phyloP scores from a whole-genome alignment of 768 basidiomycete genomes.

The Rhodotorula diobovata region DNA sequence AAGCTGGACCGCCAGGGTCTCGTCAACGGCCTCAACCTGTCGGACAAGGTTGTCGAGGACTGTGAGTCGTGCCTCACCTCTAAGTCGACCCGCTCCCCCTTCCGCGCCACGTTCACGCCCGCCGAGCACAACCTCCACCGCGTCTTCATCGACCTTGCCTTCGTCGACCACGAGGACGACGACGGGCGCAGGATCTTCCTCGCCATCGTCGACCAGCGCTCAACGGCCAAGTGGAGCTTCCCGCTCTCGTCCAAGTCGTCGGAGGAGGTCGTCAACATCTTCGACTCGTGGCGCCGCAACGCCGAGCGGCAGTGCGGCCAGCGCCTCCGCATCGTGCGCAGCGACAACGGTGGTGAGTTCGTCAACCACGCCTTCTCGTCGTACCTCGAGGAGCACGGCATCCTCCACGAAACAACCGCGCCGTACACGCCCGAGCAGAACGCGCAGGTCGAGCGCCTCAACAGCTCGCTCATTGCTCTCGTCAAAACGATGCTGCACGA shows the following conservation, averaged over 20 bases:
- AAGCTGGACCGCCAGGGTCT: neutral
- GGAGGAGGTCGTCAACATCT: neutral
- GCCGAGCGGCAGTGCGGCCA: neutral
- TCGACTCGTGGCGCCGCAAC: neutral
- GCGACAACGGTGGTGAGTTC: neutral
- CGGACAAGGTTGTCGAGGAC: neutral
- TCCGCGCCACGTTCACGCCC: neutral
- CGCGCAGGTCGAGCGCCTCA: neutral
- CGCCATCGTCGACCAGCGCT: conserved; percentile 12
- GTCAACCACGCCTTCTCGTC: too few relatives aligned
- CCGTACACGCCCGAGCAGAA: neutral
- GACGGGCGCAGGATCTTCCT: neutral
- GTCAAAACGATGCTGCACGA: neutral
- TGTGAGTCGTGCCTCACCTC: conserved; percentile 5
- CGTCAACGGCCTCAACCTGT: neutral
- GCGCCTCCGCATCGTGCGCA: neutral
- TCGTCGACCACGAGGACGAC: neutral
- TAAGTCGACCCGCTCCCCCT: conserved; percentile 3
- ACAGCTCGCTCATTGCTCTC: neutral
- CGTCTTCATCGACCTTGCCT: conserved; percentile 9
- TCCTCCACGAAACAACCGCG: neutral
- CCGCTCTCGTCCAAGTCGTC: neutral
- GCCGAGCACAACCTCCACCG: neutral
- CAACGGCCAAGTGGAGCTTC: conserved; percentile 6
- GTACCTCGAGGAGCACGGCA: neutral